A percentile compares a stretch with the other conserved stretches of the same genome.
Conservation (phyloP, 1,139 yeast species). For the Schwanniomyces etchellsii region DNA sequence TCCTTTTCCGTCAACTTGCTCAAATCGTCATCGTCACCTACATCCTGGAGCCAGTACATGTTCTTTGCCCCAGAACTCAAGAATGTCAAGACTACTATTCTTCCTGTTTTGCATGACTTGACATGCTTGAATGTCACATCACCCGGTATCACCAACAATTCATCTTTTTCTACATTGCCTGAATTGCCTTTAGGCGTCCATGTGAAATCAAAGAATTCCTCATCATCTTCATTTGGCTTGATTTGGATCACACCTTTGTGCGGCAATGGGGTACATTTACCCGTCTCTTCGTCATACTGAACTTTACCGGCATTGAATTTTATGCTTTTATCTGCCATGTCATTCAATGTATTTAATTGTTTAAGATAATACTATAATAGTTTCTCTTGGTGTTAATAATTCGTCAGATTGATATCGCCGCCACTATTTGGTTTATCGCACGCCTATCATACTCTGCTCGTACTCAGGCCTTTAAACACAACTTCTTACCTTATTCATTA, state of each 20-base stretch:
- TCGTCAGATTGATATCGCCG: no score
- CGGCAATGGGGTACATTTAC: conserved; percentile 69
- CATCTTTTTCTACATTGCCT: conserved; percentile 49
- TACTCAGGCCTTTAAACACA: no score
- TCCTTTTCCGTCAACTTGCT: conserved; percentile 65
- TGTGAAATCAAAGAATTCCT: conserved; percentile 35
- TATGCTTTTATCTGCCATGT: conserved; percentile 14
- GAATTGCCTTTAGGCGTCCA: conserved; percentile 37
- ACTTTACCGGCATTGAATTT: conserved; percentile 87
- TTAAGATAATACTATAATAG: no score
- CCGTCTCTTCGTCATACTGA: conserved; percentile 61
- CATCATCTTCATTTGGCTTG: conserved; percentile 54
- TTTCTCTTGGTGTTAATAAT: no score
- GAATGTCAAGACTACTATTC: conserved; percentile 81
- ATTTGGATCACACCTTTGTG: conserved; percentile 71
- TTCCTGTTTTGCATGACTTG: conserved; percentile 69
- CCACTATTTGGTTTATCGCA: no score
- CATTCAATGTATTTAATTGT: no score
- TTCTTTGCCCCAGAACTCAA: conserved; percentile 78
- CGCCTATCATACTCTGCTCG: no score
- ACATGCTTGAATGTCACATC: conserved; percentile 83
- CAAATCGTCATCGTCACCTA: conserved; percentile 58
- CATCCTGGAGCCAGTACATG: conserved; percentile 89
- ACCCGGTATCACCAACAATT: conserved; percentile 82
- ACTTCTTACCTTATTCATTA: no score